These are phyloP conservation scores for Beauveria bassiana DNA, from an alignment of 2,329 filamentous ascomycete species.

Conservation along the genomic window DNA sequence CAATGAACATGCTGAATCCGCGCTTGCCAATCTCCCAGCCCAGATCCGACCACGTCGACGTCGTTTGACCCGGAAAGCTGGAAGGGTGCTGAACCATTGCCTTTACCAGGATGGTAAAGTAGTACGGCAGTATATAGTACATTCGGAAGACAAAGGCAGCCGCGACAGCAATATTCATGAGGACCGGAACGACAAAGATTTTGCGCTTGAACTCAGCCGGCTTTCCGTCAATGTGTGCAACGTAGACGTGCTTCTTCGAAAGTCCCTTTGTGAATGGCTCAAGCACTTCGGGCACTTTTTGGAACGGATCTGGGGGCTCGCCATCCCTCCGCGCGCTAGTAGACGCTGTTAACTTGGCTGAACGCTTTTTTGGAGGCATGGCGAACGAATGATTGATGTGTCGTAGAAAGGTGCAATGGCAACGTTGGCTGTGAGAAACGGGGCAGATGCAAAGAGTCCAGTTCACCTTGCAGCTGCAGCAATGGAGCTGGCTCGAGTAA, in stretches of 20 bases:
- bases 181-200: conserved; percentile 71
- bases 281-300: conserved; percentile 54
- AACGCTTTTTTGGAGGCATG: conserved; percentile 24
- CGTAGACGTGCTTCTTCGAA: conserved; percentile 64
- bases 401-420: neutral
- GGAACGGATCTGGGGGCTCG: conserved; percentile 58
- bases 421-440: neutral
- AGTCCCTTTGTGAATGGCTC: conserved; percentile 59
- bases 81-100: conserved; percentile 59
- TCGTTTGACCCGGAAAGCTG: conserved; percentile 53
- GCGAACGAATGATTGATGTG: neutral
- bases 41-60: conserved; percentile 50
- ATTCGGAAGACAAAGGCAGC: conserved; percentile 60
- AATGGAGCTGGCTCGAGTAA: too few relatives aligned
- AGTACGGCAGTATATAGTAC: conserved; percentile 63
- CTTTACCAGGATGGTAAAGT: conserved; percentile 58
- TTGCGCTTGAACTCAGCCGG: conserved; percentile 66
- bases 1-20: conserved; percentile 59
- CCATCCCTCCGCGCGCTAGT: conserved; percentile 18
- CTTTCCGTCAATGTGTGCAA: conserved; percentile 73
- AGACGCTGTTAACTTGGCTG: conserved; percentile 22
- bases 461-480: neutral
- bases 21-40: conserved; percentile 50
- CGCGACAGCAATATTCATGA: conserved; percentile 65
- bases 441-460: neutral